phyloP scores from a whole-genome alignment of 495 filamentous ascomycete species.

The Hypoxylon rickii region DNA sequence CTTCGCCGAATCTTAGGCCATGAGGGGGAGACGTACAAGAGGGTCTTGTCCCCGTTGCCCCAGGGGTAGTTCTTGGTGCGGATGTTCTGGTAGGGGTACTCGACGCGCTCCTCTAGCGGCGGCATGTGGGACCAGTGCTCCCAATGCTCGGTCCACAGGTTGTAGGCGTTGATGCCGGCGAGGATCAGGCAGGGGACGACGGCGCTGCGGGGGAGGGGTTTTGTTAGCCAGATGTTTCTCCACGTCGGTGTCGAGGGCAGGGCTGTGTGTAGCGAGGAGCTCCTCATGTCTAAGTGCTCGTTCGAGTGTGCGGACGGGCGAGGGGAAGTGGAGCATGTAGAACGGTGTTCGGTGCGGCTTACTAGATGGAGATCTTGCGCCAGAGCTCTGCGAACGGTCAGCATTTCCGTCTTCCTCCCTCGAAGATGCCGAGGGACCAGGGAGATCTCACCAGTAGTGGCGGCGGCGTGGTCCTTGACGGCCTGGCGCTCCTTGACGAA shows the following conservation, averaged over 20 bases:
- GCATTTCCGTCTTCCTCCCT: neutral
- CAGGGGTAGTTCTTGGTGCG: slow-evolving; percentile 87
- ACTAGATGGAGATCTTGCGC: slow-evolving; percentile 94
- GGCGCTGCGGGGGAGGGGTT: slow-evolving; percentile 53
- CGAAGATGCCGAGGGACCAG: neutral
- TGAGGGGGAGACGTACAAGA: slow-evolving; percentile 46
- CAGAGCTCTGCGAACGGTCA: slow-evolving; percentile 70
- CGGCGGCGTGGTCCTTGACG: slow-evolving; percentile 83
- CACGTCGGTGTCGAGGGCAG: too few species aligned
- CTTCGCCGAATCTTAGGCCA: neutral
- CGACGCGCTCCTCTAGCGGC: slow-evolving; percentile 81
- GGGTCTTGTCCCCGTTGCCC: slow-evolving; percentile 85
- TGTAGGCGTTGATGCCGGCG: slow-evolving; percentile 77
- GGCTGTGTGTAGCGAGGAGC: too few species aligned
- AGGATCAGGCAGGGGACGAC: slow-evolving; percentile 71
- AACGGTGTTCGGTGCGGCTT: too few species aligned
- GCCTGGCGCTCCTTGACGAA: slow-evolving; percentile 85
- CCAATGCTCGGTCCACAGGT: slow-evolving; percentile 93
- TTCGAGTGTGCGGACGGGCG: neutral
- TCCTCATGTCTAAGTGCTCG: too few species aligned
- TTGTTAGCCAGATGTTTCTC: slow-evolving; percentile 28
- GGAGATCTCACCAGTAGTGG: slow-evolving; percentile 68
- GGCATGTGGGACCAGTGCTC: slow-evolving; percentile 88
- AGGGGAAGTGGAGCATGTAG: slow-evolving; percentile 5
- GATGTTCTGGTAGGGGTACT: slow-evolving; percentile 96